phyloP scores from a whole-genome alignment of 106 monocot genomes.

The Dendrobium chrysotoxum region DNA sequence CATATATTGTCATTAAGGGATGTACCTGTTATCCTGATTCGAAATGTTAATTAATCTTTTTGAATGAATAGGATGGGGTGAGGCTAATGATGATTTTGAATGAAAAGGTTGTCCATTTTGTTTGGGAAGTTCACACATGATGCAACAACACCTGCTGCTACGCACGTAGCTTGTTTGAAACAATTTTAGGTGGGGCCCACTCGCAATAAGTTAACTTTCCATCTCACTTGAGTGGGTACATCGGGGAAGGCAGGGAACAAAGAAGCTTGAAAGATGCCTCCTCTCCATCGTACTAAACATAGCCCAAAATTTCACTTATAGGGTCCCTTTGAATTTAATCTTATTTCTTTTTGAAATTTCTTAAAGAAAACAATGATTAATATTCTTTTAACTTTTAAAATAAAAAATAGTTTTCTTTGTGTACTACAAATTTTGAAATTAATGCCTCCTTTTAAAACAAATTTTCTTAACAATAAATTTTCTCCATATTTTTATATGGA shows the following conservation, averaged over 20 bases:
- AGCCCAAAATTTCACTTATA: neutral
- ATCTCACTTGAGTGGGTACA: neutral
- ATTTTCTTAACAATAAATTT: no score
- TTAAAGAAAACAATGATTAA: neutral
- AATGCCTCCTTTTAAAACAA: no score
- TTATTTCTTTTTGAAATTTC: no score
- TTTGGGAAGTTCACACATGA: neutral
- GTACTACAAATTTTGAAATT: neutral
- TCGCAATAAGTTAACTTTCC: neutral
- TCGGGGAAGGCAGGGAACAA: neutral
- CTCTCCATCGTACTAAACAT: neutral
- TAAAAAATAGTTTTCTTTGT: neutral
- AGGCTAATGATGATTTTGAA: neutral
- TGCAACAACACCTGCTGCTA: neutral
- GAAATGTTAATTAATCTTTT: neutral
- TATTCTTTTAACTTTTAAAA: neutral
- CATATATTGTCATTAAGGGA: neutral
- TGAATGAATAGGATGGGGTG: neutral
- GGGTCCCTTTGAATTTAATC: neutral
- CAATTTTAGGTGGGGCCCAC: neutral
- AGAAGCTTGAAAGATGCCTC: neutral
- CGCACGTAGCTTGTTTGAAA: neutral
- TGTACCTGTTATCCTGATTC: neutral
- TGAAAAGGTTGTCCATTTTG: neutral
- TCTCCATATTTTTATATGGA: no score